Percentiles rank a stretch among this genome's conserved stretches.
Evolutionary conservation across 192 early-diverging fungal genomes (phyloP).

Genomic region (Phycomyces nitens): DNA sequence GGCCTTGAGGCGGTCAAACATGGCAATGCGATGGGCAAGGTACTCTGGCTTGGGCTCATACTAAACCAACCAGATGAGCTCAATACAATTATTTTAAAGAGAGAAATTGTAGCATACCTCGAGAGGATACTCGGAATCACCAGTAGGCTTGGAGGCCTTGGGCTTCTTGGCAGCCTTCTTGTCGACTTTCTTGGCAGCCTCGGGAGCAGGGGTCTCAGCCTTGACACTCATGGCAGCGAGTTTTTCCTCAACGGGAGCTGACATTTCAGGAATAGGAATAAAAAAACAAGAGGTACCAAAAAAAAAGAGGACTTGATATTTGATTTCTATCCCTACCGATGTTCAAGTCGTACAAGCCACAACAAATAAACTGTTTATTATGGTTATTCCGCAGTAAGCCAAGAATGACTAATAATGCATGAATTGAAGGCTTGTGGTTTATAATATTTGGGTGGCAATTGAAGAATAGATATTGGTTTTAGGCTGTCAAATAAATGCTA

Average conservation of each 20-base stretch:
- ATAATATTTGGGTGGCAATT: too few species aligned
- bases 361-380: too few species aligned
- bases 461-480: too few species aligned
- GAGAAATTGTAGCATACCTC: background rate
- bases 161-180: conserved; percentile 9
- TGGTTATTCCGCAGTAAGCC: too few species aligned
- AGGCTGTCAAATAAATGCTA: too few species aligned
- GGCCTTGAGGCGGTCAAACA: conserved; percentile 74
- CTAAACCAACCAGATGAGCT: too few species aligned
- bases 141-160: conserved; percentile 4
- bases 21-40: conserved; percentile 70
- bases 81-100: too few species aligned
- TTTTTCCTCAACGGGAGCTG: conserved; percentile 2
- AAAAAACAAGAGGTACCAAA: background rate
- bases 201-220: background rate
- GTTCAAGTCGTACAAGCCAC: too few species aligned
- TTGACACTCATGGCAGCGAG: background rate
- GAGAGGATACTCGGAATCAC: conserved; percentile 5
- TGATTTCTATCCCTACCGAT: too few species aligned
- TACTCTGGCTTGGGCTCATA: conserved; percentile 69
- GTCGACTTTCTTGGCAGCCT: background rate
- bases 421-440: too few species aligned
- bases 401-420: too few species aligned
- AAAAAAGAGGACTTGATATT: background rate
- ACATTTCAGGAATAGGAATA: background rate